Base-by-base conservation (phyloP, 179 eudicot genomes). In the Beta lomatogona region DNA sequence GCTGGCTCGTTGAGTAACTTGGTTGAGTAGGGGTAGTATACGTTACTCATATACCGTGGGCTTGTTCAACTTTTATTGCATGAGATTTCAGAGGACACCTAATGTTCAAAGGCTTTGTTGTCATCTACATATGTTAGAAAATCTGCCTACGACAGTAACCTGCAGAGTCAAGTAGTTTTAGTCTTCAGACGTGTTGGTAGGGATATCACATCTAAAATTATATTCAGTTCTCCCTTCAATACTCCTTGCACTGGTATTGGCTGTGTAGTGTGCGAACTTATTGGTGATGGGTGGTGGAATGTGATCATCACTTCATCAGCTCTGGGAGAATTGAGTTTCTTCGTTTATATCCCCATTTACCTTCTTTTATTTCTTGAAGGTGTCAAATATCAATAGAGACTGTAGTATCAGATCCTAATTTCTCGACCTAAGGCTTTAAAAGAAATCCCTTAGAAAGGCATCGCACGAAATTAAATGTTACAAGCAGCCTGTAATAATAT, bases 21-120 rank as follows among this genome's bases (percentile, higher is more conserved):
- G 5, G 54, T 52, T 73, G 21, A 6, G 63, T 21, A 25, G 19
- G 45, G 2, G 46, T 14, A 2, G 41, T 36, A 36, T 36, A 36
- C 41, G 41, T 36, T 36, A 15, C 14, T 60, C 3, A n/a, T 21
- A 14, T 18, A 28, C 41, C 1, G 16, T 9, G 63, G 48, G 6
- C 63, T 36, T 75, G 53, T 41, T 71, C 31, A 69, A 36, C 44
- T 69, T 73, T 14, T 53, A 6, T 54, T 73, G 61, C 61, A 73
- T 72, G 18, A 50, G 76, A 15, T 72, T 72, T 14, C 4, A n/a
- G 18, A 4, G 36, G 18, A 36, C 9, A 16, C 36, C 3, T 71
- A 71, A 48, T 0, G 9, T 25, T 48, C n/a, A 41, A 44, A 10
- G 11, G 25, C 25, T 22, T 69, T 36, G 73, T 69, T 69, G 7